Conservation (phyloP, 2,329 filamentous ascomycete genomes). For the Colletotrichum echinochloae region DNA sequence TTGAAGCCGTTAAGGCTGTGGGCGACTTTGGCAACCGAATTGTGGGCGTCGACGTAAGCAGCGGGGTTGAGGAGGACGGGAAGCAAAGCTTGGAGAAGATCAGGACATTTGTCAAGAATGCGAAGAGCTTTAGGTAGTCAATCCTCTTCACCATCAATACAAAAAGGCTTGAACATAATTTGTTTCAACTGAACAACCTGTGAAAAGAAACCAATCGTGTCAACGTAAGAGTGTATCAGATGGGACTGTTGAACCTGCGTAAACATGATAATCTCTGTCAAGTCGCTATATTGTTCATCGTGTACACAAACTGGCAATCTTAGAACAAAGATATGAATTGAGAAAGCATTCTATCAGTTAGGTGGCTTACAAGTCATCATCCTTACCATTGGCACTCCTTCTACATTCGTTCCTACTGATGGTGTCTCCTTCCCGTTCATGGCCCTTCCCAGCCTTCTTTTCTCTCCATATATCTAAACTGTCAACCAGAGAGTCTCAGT, state of each 20-base stretch:
- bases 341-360: background rate
- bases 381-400: background rate
- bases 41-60: conserved; percentile 91
- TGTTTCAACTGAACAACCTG: background rate
- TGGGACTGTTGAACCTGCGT: background rate
- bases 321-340: background rate
- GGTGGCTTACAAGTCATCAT: background rate
- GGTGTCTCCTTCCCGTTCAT: background rate
- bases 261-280: too few species aligned
- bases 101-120: conserved; percentile 79
- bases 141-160: background rate
- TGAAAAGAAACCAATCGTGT: too few species aligned
- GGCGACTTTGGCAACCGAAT: conserved; percentile 71
- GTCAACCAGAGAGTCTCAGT: background rate
- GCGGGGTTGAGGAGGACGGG: conserved; percentile 88
- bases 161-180: background rate
- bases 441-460: background rate
- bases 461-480: background rate
- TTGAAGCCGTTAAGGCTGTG: conserved; percentile 71
- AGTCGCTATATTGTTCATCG: background rate
- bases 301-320: background rate
- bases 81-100: conserved; percentile 87
- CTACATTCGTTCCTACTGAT: background rate
- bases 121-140: conserved; percentile 69
- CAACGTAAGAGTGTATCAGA: background rate